Percentiles rank a stretch among this genome's conserved stretches.
These are phyloP conservation scores for Ceratocystis colombiana DNA, from an alignment of 2,329 filamentous ascomycete genomes.

Conservation along the genomic window DNA sequence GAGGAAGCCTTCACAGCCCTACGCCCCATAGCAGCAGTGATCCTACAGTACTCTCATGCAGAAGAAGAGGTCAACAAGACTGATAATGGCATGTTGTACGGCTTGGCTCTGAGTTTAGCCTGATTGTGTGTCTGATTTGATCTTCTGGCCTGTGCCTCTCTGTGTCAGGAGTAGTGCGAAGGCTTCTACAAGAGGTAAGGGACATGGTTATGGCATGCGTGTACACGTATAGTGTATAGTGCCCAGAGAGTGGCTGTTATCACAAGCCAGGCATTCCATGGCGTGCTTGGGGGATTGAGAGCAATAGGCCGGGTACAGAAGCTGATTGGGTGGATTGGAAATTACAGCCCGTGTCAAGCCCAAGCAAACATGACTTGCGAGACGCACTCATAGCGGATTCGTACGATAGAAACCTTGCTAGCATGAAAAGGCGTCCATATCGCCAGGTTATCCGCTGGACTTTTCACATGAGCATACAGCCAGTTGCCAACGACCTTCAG, in stretches of 20 bases:
- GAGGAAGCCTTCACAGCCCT: constrained; percentile 4
- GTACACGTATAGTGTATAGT: no score
- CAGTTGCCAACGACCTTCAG: no score
- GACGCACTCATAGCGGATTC: background rate
- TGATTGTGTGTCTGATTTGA: background rate
- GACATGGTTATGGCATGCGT: background rate
- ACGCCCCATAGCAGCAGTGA: background rate
- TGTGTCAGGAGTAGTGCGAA: background rate
- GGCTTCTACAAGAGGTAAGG: background rate
- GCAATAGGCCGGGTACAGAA: background rate
- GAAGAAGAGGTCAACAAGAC: background rate
- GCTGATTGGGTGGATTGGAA: background rate
- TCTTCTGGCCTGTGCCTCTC: background rate
- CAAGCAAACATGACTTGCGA: background rate
- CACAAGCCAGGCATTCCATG: constrained; percentile 2
- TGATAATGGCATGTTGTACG: background rate
- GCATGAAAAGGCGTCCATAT: background rate
- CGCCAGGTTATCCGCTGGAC: background rate
- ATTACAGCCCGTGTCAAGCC: background rate
- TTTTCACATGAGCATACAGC: no score
- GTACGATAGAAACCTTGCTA: background rate
- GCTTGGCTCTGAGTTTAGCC: constrained; percentile 2
- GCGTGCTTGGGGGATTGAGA: background rate
- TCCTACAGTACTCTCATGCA: background rate
- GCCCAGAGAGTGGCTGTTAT: background rate